These are phyloP conservation scores for Ascosphaera aggregata DNA, from an alignment of 2,329 filamentous ascomycete species.

Conservation along the genomic window DNA sequence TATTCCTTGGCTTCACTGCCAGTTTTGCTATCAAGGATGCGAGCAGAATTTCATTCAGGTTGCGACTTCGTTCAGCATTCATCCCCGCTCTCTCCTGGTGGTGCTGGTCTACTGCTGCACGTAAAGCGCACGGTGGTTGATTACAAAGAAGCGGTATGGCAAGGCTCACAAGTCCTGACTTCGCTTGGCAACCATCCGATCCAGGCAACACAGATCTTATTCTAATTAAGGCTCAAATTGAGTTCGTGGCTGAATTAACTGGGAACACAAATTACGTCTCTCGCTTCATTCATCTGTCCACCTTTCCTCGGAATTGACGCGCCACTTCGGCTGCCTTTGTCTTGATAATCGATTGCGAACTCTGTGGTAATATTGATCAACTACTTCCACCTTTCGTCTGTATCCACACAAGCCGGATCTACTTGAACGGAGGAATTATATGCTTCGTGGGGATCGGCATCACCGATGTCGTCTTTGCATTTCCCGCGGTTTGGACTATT, in stretches of 20 bases:
- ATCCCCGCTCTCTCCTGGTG: slow-evolving; percentile 36
- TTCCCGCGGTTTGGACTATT: slow-evolving; percentile 41
- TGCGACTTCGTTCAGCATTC: slow-evolving; percentile 41
- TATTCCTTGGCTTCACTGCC: slow-evolving; percentile 41
- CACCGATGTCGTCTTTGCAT: slow-evolving; percentile 42
- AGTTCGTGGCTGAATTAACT: slow-evolving; percentile 20
- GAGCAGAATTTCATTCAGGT: slow-evolving; percentile 36
- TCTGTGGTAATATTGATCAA: slow-evolving; percentile 28
- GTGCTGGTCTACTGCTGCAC: slow-evolving; percentile 36
- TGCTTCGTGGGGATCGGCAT: too few species aligned
- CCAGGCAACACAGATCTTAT: slow-evolving; percentile 38
- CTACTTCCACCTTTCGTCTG: slow-evolving; percentile 11
- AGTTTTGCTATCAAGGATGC: slow-evolving; percentile 40
- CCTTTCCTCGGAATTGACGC: slow-evolving; percentile 24
- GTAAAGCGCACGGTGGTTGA: slow-evolving; percentile 41
- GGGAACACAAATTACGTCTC: slow-evolving; percentile 32
- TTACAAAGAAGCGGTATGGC: slow-evolving; percentile 39
- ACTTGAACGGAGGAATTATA: too few species aligned
- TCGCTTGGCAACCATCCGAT: slow-evolving; percentile 32
- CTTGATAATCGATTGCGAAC: slow-evolving; percentile 59
- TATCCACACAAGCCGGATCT: too few species aligned
- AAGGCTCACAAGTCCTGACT: slow-evolving; percentile 37
- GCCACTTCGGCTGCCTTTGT: slow-evolving; percentile 55
- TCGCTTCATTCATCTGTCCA: slow-evolving; percentile 32
- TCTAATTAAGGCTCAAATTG: slow-evolving; percentile 33